A percentile compares a stretch with the other conserved stretches of the same genome.
These are phyloP conservation scores for Candida neerlandica DNA, from an alignment of 1,139 yeast genomes.

Conservation along the genomic window DNA sequence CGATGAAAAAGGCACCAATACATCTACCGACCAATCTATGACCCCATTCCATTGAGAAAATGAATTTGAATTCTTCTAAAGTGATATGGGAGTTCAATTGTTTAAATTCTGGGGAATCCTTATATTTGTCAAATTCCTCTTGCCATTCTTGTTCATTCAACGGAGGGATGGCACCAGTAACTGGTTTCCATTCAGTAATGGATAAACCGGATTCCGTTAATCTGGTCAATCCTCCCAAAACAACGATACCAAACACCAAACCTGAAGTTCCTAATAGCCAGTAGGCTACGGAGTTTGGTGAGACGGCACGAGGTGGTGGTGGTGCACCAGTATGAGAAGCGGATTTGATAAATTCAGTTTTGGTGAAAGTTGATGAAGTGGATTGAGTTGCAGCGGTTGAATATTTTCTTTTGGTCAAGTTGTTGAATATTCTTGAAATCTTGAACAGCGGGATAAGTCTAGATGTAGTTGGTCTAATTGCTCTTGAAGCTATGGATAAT, in stretches of 20 bases:
- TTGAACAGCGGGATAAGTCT: conserved; percentile 4
- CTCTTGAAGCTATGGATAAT: conserved; percentile 10
- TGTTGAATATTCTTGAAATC: conserved; percentile 7
- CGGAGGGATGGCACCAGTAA: conserved; percentile 94
- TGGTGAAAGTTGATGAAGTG: background rate
- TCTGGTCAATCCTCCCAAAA: conserved; percentile 95
- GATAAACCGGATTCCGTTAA: conserved; percentile 94
- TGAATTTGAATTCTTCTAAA: conserved; percentile 91
- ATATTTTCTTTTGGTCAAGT: conserved; percentile 10
- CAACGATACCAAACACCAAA: conserved; percentile 90
- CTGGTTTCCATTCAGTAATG: conserved; percentile 98
- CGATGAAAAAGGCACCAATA: conserved; percentile 78
- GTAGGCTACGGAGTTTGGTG: conserved; percentile 68
- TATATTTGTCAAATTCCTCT: conserved; percentile 77
- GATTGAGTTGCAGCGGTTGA: conserved; percentile 9
- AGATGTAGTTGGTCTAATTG: conserved; percentile 2
- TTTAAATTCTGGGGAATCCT: conserved; percentile 87
- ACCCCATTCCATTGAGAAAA: conserved; percentile 97
- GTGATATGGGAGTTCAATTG: conserved; percentile 88
- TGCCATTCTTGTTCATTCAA: conserved; percentile 79
- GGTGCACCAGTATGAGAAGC: conserved; percentile 14
- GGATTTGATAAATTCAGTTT: conserved; percentile 7
- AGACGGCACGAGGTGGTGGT: conserved; percentile 22
- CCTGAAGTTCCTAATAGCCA: conserved; percentile 92
- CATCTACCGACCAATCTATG: conserved; percentile 91